Percentiles rank a stretch among this genome's conserved stretches.
phyloP scores from a whole-genome alignment of 163 green algal genomes.

The Chlorella variabilis region DNA sequence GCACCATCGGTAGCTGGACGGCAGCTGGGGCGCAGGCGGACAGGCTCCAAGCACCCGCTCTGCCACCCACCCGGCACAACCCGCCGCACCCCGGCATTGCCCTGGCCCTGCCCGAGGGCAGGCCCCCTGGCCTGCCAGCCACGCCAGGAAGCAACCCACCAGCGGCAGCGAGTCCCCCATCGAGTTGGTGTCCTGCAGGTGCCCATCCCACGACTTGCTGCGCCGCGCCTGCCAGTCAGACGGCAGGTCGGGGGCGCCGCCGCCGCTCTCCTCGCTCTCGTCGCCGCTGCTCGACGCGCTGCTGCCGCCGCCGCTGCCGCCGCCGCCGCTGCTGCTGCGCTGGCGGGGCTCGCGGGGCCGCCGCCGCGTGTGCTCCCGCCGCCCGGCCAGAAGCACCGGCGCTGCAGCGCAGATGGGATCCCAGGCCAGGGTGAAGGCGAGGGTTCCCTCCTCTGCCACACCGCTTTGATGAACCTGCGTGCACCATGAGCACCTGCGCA shows the following conservation, averaged over 20 bases:
- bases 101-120: no score
- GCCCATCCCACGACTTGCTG: constrained; percentile 44
- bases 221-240: constrained; percentile 39
- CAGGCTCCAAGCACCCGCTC: no score
- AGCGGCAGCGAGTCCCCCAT: constrained; percentile 30
- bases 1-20: background rate
- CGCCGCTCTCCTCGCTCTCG: background rate
- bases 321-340: background rate
- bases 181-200: background rate
- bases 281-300: background rate
- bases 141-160: background rate
- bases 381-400: background rate
- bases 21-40: no score
- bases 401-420: no score
- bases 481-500: no score
- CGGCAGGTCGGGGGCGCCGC: background rate
- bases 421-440: no score
- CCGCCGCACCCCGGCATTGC: no score
- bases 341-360: background rate
- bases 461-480: no score
- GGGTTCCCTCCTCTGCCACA: no score
- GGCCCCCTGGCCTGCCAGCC: no score
- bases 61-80: no score
- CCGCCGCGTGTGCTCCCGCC: background rate
- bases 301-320: background rate